Evolutionary conservation across 768 basidiomycete genomes (phyloP).

Genomic region (Lentinula detonsa): DNA sequence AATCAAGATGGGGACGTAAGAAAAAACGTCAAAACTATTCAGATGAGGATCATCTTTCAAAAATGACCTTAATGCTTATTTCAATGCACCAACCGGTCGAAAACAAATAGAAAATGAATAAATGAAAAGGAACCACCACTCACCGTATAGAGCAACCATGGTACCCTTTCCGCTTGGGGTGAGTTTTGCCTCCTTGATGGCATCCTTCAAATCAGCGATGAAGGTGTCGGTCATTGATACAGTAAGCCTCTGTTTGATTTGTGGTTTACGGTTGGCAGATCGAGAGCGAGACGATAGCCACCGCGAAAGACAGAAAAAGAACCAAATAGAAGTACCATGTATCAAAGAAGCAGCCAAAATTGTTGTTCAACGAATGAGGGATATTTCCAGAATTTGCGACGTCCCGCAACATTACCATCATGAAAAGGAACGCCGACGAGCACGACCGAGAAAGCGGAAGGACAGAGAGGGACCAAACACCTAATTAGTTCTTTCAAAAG

Average conservation of each 20-base stretch:
- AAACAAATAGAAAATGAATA: background rate
- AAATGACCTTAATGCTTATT: background rate
- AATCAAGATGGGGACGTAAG: background rate
- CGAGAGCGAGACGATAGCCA: constrained; percentile 5
- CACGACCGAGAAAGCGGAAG: background rate
- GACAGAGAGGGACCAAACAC: background rate
- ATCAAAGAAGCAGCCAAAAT: background rate
- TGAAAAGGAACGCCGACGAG: background rate
- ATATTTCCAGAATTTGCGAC: background rate
- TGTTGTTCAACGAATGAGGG: background rate
- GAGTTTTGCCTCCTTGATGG: constrained; percentile 64
- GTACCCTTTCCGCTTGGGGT: constrained; percentile 67
- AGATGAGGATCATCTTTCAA: background rate
- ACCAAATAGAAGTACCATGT: background rate
- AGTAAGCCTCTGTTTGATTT: constrained; percentile 60
- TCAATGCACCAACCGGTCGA: background rate
- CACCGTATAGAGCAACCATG: constrained; percentile 92
- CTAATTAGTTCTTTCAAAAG: background rate
- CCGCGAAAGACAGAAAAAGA: background rate
- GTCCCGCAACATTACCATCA: background rate
- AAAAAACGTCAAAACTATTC: constrained; percentile 1
- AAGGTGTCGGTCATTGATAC: constrained; percentile 70
- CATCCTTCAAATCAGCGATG: constrained; percentile 76
- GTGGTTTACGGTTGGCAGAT: background rate
- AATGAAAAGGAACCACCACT: constrained; percentile 18